A percentile compares a stretch with the other conserved stretches of the same genome.
These are phyloP conservation scores for Spergularia marina DNA, from an alignment of 148 eudicot species.

Conservation along the genomic window DNA sequence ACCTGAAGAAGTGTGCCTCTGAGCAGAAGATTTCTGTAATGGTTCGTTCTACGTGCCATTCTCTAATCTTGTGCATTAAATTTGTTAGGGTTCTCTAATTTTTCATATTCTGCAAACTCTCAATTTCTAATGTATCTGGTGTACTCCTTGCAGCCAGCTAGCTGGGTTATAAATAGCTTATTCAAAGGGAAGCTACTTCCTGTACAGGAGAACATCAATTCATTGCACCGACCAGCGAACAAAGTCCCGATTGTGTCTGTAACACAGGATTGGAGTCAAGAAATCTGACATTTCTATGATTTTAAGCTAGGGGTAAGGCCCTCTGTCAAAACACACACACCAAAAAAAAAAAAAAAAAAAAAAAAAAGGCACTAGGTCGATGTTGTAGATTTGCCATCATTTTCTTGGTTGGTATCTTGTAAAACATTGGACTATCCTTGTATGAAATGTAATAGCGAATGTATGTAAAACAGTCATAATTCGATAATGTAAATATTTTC, in stretches of 20 bases:
- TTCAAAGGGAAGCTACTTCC: conserved; percentile 70
- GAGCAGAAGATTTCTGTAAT: conserved; percentile 63
- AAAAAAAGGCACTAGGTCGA: too few species aligned
- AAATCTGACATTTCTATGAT: conserved; percentile 36
- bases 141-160: conserved; percentile 51
- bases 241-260: conserved; percentile 34
- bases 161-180: conserved; percentile 74
- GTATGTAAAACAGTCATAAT: too few species aligned
- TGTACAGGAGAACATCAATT: conserved; percentile 30
- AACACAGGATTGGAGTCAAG: conserved; percentile 52
- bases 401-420: too few species aligned
- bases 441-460: too few species aligned
- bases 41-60: conserved; percentile 40
- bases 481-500: too few species aligned
- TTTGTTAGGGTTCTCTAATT: neutral
- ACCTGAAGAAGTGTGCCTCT: conserved; percentile 72
- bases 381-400: too few species aligned
- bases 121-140: conserved; percentile 5
- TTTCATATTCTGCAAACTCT: neutral
- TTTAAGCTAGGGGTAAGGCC: too few species aligned
- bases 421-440: too few species aligned
- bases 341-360: too few species aligned
- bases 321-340: too few species aligned
- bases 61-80: neutral
- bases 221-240: conserved; percentile 19